phyloP scores from a whole-genome alignment of 2,329 filamentous ascomycete species.

The Pseudofabraea citricarpa region DNA sequence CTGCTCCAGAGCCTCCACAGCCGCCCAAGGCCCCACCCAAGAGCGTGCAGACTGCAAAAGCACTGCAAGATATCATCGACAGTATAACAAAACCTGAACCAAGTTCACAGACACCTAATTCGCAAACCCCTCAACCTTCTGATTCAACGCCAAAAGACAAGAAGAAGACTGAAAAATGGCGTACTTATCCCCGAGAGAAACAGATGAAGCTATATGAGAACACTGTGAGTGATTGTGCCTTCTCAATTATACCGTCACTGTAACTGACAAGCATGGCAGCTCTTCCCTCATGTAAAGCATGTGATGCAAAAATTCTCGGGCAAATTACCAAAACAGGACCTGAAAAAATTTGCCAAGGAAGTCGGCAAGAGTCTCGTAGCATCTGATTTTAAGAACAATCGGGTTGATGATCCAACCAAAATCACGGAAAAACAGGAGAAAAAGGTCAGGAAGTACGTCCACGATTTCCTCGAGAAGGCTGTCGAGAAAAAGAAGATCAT shows the following conservation, averaged over 20 bases:
- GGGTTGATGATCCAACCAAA: slow-evolving; percentile 76
- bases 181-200: slow-evolving; percentile 68
- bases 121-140: slow-evolving; percentile 55
- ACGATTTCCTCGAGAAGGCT: slow-evolving; percentile 82
- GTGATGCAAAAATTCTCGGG: slow-evolving; percentile 83
- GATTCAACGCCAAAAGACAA: slow-evolving; percentile 48
- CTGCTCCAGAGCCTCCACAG: slow-evolving; percentile 53
- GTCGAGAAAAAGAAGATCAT: slow-evolving; percentile 67
- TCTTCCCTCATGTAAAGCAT: slow-evolving; percentile 80
- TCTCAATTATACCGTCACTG: background rate
- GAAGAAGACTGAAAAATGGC: slow-evolving; percentile 69
- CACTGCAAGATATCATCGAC: slow-evolving; percentile 80
- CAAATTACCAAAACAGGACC: slow-evolving; percentile 76
- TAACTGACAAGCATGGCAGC: slow-evolving; percentile 38
- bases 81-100: slow-evolving; percentile 64
- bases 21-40: slow-evolving; percentile 50
- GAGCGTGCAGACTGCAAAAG: slow-evolving; percentile 52
- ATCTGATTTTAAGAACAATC: slow-evolving; percentile 84
- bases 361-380: slow-evolving; percentile 84
- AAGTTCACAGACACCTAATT: slow-evolving; percentile 41
- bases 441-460: slow-evolving; percentile 78
- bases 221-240: slow-evolving; percentile 57
- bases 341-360: slow-evolving; percentile 59
- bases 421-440: slow-evolving; percentile 74
- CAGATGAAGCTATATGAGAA: slow-evolving; percentile 95